phyloP scores from a whole-genome alignment of 306 rosid genomes.

The Rosa chinensis region DNA sequence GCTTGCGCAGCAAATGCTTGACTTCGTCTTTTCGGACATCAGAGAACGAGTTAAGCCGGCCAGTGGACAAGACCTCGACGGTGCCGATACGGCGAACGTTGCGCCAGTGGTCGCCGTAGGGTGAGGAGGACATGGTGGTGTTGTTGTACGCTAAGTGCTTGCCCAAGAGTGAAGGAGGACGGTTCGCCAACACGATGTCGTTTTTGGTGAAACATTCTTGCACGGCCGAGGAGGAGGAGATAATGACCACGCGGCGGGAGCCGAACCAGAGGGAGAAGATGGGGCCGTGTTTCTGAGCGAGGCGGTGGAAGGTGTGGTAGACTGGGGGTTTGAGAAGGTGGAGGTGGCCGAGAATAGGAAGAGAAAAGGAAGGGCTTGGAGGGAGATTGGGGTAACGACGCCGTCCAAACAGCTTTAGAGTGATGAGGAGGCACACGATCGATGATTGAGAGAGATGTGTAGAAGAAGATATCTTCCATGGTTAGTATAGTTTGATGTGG shows the following conservation, averaged over 20 bases:
- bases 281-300: conserved; percentile 43
- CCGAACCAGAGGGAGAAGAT: conserved; percentile 32
- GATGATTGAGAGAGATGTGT: neutral
- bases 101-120: conserved; percentile 72
- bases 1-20: conserved; percentile 30
- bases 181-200: conserved; percentile 49
- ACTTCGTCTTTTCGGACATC: conserved; percentile 44
- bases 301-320: conserved; percentile 23
- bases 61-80: conserved; percentile 46
- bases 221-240: conserved; percentile 40
- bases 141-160: conserved; percentile 39
- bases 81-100: conserved; percentile 58
- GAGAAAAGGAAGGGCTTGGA: conserved; percentile 1
- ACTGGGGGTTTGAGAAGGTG: conserved; percentile 38
- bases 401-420: neutral
- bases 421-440: neutral
- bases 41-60: conserved; percentile 26
- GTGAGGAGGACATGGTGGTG: conserved; percentile 23
- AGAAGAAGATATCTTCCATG: neutral
- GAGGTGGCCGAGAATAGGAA: conserved; percentile 57
- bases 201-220: conserved; percentile 63
- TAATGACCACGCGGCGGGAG: conserved; percentile 30
- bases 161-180: conserved; percentile 10
- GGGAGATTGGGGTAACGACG: neutral
- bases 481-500: neutral